phyloP scores from a whole-genome alignment of 2,329 filamentous ascomycete species.

The Plectosphaerella plurivora region DNA sequence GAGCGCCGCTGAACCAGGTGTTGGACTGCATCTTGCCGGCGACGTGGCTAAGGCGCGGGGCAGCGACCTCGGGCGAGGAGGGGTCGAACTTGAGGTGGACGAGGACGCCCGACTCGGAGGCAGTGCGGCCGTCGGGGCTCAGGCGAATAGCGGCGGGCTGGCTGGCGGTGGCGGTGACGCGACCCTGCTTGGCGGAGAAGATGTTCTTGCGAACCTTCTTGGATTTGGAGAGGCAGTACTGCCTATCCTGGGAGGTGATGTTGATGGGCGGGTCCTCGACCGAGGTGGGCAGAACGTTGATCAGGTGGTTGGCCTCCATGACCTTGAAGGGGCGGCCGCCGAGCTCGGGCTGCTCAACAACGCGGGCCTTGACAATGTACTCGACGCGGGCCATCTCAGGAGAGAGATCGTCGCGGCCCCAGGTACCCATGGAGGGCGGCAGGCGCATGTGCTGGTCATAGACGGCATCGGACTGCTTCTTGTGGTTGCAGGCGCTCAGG shows the following conservation, averaged over 20 bases:
- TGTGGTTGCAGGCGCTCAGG: constrained; percentile 50
- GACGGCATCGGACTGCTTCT: constrained; percentile 36
- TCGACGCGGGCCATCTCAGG: constrained; percentile 51
- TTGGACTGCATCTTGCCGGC: constrained; percentile 46
- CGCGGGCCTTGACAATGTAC: constrained; percentile 46
- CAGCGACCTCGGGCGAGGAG: constrained; percentile 30
- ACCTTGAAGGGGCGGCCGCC: constrained; percentile 21
- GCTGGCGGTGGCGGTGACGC: constrained; percentile 37
- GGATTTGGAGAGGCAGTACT: constrained; percentile 44
- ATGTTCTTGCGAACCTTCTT: constrained; percentile 51
- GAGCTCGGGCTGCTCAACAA: constrained; percentile 26
- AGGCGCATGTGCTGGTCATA: constrained; percentile 48
- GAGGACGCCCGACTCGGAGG: constrained; percentile 35
- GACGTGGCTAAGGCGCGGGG: constrained; percentile 44
- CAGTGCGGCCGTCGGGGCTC: constrained; percentile 40
- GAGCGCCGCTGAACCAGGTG: constrained; percentile 46
- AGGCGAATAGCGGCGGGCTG: constrained; percentile 47
- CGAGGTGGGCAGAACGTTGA: constrained; percentile 49
- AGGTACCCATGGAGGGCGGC: constrained; percentile 47
- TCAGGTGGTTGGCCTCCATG: constrained; percentile 35
- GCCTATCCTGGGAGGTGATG: constrained; percentile 40
- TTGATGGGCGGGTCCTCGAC: constrained; percentile 47
- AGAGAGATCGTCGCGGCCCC: constrained; percentile 50
- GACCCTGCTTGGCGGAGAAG: constrained; percentile 45
- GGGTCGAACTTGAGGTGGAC: constrained; percentile 46